Base-by-base conservation (phyloP, 495 filamentous ascomycete species). In the Aspergillus mulundensis region DNA sequence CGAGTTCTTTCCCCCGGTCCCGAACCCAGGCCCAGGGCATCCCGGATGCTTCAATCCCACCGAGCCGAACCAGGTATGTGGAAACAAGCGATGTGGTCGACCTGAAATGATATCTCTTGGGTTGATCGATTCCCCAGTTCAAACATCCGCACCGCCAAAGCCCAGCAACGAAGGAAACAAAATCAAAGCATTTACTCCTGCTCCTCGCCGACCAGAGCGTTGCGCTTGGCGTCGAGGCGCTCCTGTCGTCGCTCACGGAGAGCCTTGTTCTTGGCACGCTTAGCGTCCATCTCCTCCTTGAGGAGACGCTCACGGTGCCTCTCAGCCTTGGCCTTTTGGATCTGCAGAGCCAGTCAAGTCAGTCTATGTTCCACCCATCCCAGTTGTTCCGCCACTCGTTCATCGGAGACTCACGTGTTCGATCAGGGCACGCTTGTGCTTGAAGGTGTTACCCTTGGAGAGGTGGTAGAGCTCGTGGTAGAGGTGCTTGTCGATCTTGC, bases 361-460 rank as follows among this genome's bases (percentile, higher is more conserved):
- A 72, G 69, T 58, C 44, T 36, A 34, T 1, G 11, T 38, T 36
- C 15, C 3, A 19, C 14, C n/a, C 19, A 48, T 38, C 25, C 53
- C 18, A 28, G 10, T 12, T 18, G 30, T 42, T 5, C 14, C 25
- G 25, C 5, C 32, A 38, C 3, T 19, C 12, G 0, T 0, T 36
- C 50, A 23, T 24, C 45, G 10, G 14, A 7, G 8, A 91, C 94
- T 71, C 90, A 98, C 94, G 82, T 98, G 94, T 82, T 99, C 94
- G 73, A 99, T 90, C 65, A 99, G 86, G 61, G 90, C 94, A 71
- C 94, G 88, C 90, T 96, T 99, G 87, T 99, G 94, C 91, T 99
- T 99, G 88, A 99, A 99, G 74, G 94, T 93, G 86, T 99, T 99
- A 95, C 94, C 94, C 91, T 99, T 99, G 87, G 87, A 89, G 68